Base-by-base conservation (phyloP, 225 moss, liverwort and hornwort species). In the Physcomitrellopsis africana region DNA sequence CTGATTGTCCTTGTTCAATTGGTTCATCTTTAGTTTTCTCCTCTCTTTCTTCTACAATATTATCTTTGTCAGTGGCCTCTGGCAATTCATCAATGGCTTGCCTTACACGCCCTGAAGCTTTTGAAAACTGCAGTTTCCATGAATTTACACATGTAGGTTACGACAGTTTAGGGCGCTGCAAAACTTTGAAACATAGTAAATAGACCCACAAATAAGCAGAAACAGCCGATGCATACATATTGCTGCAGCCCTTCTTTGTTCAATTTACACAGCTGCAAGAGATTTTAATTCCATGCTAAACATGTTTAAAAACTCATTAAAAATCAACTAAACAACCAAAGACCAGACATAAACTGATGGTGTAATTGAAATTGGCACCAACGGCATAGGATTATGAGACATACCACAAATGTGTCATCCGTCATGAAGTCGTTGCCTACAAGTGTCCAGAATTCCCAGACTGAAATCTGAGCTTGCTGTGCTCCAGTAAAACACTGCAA, bases 361-460 rank as follows among this genome's bases (percentile, higher is more conserved):
- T 66, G 60, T n/a, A 27, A 47, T 47, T 42, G 44, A 44, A 54
- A 43, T 23, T 69, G 58, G 65, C n/a, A 10, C 48, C 49, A 60
- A 70, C 17, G 63, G 62, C 29, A 74, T 32, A 59, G 45, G 48
- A 65, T 41, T 29, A 29, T 57, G 56, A 68, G 55, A 80, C 86
- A 26, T 58, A 95, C 93, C 83, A 92, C 91, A 44, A 89, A 97
- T 29, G 94, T 93, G 65, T 97, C 97, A 65, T 97, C 97, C 3
- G 93, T 94, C 60, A 87, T 70, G 69, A 97, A 91, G 68, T 93
- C 93, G 60, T 94, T 97, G 51, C 79, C 87, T 63, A 92, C 27
- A 68, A 91, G 76, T 71, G 93, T 86, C 97, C 97, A 94, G 51
- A 97, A 57, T 73, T 94, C 93, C 94, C 97, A 97, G 29, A 93